phyloP scores from a whole-genome alignment of 805 yeast species.

The Pichia exigua region DNA sequence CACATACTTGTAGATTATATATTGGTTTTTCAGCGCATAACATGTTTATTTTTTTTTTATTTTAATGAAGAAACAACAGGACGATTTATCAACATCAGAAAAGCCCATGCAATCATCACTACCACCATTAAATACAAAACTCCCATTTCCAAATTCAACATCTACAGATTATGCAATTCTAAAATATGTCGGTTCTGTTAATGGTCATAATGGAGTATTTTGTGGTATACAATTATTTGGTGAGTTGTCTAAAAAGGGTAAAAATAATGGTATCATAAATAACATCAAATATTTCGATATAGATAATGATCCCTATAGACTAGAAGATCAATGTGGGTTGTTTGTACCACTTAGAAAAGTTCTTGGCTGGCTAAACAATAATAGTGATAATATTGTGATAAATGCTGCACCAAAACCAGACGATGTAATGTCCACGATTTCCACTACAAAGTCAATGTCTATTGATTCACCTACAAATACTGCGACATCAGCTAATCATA shows the following conservation, averaged over 20 bases:
- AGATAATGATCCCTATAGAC: constrained; percentile 33
- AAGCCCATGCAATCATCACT: not conserved
- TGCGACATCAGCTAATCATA: constrained; percentile 11
- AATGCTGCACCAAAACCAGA: not conserved
- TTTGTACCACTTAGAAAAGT: constrained; percentile 54
- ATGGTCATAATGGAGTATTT: constrained; percentile 64
- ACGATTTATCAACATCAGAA: too few species aligned
- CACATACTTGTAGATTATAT: too few species aligned
- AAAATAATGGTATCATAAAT: constrained; percentile 76
- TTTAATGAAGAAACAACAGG: too few species aligned
- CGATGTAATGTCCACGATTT: not conserved
- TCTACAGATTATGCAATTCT: constrained; percentile 49
- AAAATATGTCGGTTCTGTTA: constrained; percentile 64
- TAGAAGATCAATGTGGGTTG: constrained; percentile 58
- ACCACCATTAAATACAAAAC: constrained; percentile 5
- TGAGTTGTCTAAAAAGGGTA: constrained; percentile 56
- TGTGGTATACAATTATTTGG: constrained; percentile 87
- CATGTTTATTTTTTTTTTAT: too few species aligned
- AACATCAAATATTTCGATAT: constrained; percentile 68
- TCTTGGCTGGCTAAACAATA: constrained; percentile 4
- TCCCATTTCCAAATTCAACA: constrained; percentile 7
- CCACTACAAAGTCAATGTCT: not conserved
- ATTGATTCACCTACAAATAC: not conserved
- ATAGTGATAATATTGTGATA: too few species aligned
- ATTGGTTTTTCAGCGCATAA: too few species aligned